Base-by-base conservation (phyloP, 768 basidiomycete genomes). In the Lactarius sp. region DNA sequence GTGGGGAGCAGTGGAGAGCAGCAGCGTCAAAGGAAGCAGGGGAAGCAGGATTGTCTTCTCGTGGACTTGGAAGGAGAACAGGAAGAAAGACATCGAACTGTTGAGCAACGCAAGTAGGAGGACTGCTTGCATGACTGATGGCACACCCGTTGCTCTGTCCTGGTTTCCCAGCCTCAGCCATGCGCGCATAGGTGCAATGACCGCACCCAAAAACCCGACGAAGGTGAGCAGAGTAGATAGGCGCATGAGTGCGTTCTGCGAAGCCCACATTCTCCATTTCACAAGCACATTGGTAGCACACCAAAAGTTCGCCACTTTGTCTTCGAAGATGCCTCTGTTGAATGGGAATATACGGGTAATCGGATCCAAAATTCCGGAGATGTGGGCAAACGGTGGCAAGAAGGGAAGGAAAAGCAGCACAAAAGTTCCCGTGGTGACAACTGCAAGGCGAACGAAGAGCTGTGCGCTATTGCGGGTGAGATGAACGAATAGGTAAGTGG, bases 251-350 rank as follows among this genome's bases (percentile, higher is more conserved):
- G 79, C 70, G 0, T 69, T 71, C 2, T 77, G 71, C 1, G 79
- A 73, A 6, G 81, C 78, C 77, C 78, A 83, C 34, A 74, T 73
- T 55, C 82, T 85, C 88, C 95, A 97, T 72, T 96, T 97, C 75
- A 98, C 73, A 14, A 90, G 75, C 27, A 95, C 86, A 71, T 98
- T 93, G 18, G 87, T 85, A 37, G 93, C 91, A 73, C 95, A 97
- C 95, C 95, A 98, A 71, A 96, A 92, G 72, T 98, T 98, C 46
- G 95, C 93, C 27, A 98, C 95, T 71, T 96, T 95, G 77, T 96
- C 93, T 71, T 96, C 94, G 70, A 95, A 95, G 3, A 95, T 78
- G 14, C 94, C 95, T 34, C 95, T 86, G 6, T 83, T 80, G 72
- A 98, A 93, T 0, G 95, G 95, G 72, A 98, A 98, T 60, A 97